Conservation (phyloP, 176 grass and related monocot genomes). For the Carex cristatella region DNA sequence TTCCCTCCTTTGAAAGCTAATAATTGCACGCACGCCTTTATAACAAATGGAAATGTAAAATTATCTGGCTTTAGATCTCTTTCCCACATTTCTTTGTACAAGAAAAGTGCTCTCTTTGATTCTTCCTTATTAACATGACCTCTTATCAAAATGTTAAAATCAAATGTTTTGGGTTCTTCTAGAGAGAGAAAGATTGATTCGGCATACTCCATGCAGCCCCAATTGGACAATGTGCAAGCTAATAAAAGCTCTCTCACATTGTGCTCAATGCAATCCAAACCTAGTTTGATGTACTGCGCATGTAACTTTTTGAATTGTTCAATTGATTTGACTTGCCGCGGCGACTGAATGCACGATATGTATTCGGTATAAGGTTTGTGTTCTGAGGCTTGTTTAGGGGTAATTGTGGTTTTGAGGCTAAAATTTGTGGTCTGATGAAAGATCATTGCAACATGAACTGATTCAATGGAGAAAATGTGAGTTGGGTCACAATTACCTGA, state of each 20-base stretch:
- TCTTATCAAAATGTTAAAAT: conserved; percentile 82
- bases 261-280: conserved; percentile 41
- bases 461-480: background rate
- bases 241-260: conserved; percentile 27
- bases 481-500: background rate
- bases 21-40: conserved; percentile 66
- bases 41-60: conserved; percentile 57
- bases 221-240: too few species aligned
- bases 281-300: conserved; percentile 49
- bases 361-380: conserved; percentile 23
- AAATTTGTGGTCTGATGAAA: background rate
- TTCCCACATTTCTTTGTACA: conserved; percentile 47
- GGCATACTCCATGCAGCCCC: conserved; percentile 47
- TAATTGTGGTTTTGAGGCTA: background rate
- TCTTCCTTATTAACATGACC: conserved; percentile 31
- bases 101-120: conserved; percentile 30
- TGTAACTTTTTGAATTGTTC: conserved; percentile 50
- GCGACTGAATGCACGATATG: conserved; percentile 16
- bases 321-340: conserved; percentile 27
- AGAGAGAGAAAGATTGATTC: conserved; percentile 56
- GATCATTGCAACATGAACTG: background rate
- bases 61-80: conserved; percentile 37
- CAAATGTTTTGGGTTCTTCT: conserved; percentile 53
- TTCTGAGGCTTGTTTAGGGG: conserved; percentile 1
- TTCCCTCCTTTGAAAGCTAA: conserved; percentile 28